These are phyloP conservation scores for Madurella fahalii DNA, from an alignment of 2,329 filamentous ascomycete genomes.

Conservation along the genomic window DNA sequence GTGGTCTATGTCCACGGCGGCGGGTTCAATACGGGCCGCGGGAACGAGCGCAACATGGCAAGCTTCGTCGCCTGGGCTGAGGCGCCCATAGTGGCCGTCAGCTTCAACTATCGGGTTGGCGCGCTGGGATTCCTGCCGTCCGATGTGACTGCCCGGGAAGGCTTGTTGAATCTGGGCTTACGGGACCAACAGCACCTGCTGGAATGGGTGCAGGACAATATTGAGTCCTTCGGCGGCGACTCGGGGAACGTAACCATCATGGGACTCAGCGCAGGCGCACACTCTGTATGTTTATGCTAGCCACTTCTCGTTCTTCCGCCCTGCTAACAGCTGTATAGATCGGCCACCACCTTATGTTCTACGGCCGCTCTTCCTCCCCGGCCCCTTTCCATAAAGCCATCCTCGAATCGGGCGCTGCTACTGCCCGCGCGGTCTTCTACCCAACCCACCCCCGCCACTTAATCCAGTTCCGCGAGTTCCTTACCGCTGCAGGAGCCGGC, in stretches of 20 bases:
- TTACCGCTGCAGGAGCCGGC: constrained; percentile 47
- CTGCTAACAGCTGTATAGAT: constrained; percentile 41
- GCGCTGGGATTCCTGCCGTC: constrained; percentile 66
- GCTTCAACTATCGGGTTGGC: constrained; percentile 61
- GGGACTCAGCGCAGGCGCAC: constrained; percentile 59
- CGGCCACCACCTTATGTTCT: constrained; percentile 62
- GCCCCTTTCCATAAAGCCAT: constrained; percentile 51
- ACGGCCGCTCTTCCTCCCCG: constrained; percentile 35
- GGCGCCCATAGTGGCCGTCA: constrained; percentile 52
- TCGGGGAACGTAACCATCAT: constrained; percentile 54
- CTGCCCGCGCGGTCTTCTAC: constrained; percentile 49
- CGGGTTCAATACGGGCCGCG: constrained; percentile 53
- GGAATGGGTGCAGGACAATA: constrained; percentile 58
- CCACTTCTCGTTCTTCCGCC: constrained; percentile 1
- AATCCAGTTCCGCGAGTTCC: constrained; percentile 53
- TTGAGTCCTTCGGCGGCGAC: constrained; percentile 58
- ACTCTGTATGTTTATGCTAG: constrained; percentile 44
- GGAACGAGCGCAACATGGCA: constrained; percentile 55
- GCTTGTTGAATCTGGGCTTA: constrained; percentile 60
- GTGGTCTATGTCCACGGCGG: constrained; percentile 62
- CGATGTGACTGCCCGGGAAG: constrained; percentile 47
- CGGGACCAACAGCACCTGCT: constrained; percentile 58
- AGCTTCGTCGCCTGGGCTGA: constrained; percentile 56
- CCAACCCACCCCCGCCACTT: constrained; percentile 55
- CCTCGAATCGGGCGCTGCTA: constrained; percentile 54